A percentile compares a stretch with the other conserved stretches of the same genome.
phyloP scores from a whole-genome alignment of 139 green algal species.

The Chlamydomonas sp. region DNA sequence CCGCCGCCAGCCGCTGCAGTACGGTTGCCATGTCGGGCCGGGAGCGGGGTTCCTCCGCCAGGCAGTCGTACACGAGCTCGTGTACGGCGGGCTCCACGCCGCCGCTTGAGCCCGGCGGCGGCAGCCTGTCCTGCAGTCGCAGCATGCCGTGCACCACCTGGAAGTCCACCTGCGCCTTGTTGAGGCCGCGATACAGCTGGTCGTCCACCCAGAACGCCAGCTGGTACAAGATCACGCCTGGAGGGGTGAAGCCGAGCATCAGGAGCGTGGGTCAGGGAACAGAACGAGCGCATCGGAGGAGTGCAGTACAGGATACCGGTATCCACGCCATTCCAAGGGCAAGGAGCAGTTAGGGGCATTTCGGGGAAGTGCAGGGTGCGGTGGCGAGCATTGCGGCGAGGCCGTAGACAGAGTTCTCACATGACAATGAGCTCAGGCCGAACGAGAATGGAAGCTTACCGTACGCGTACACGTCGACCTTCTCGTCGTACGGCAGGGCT shows the following conservation, averaged over 20 bases:
- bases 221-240: slow-evolving; percentile 38
- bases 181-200: slow-evolving; percentile 35
- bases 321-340: too few relatives aligned
- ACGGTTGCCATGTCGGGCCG: slow-evolving; percentile 2
- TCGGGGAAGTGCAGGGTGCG: too few relatives aligned
- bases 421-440: too few relatives aligned
- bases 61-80: slow-evolving; percentile 7
- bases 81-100: slow-evolving; percentile 5
- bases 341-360: too few relatives aligned
- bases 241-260: too few relatives aligned
- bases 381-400: too few relatives aligned
- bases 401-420: too few relatives aligned
- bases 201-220: slow-evolving; percentile 31
- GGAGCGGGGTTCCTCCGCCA: slow-evolving; percentile 8
- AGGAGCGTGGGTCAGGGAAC: too few relatives aligned
- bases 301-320: not conserved
- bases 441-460: not conserved
- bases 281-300: not conserved
- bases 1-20: slow-evolving; percentile 1
- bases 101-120: not conserved
- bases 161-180: slow-evolving; percentile 35
- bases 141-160: slow-evolving; percentile 39
- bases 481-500: slow-evolving; percentile 28
- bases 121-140: slow-evolving; percentile 34
- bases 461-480: slow-evolving; percentile 23